Conservation (phyloP, 768 basidiomycete genomes). For the Tubosaeta sp. region DNA sequence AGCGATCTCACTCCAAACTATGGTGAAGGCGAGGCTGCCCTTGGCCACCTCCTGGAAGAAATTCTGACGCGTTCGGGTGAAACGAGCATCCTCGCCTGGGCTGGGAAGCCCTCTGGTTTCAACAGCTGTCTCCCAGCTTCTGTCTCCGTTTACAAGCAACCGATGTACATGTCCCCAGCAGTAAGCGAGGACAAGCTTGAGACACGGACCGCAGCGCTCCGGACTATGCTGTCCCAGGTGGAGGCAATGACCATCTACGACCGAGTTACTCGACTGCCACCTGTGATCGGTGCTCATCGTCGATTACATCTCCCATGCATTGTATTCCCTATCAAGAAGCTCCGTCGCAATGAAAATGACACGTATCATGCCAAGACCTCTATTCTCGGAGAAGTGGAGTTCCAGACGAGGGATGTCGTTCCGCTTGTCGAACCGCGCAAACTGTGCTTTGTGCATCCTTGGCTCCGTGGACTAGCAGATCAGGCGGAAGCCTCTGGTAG, state of each 20-base stretch:
- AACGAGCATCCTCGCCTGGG: slow-evolving; percentile 3
- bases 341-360: background rate
- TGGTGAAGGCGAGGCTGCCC: slow-evolving; percentile 8
- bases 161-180: background rate
- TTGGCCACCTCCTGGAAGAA: slow-evolving; percentile 9
- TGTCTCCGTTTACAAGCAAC: slow-evolving; percentile 1
- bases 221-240: background rate
- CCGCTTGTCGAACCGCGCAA: slow-evolving; percentile 3
- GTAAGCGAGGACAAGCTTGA: slow-evolving; percentile 1
- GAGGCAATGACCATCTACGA: slow-evolving; percentile 4
- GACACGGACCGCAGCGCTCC: background rate
- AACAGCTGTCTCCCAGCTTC: slow-evolving; percentile 8
- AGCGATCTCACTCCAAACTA: slow-evolving; percentile 7
- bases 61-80: slow-evolving; percentile 3
- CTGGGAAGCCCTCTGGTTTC: slow-evolving; percentile 2
- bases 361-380: slow-evolving; percentile 6
- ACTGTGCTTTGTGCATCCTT: slow-evolving; percentile 9
- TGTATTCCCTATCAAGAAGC: slow-evolving; percentile 7
- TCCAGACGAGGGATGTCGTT: slow-evolving; percentile 4
- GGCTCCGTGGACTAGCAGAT: slow-evolving; percentile 5
- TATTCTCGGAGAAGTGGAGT: slow-evolving; percentile 5
- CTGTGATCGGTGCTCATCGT: slow-evolving; percentile 4
- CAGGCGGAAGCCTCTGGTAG: background rate
- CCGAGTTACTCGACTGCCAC: slow-evolving; percentile 4
- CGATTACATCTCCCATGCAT: slow-evolving; percentile 10